These are phyloP conservation scores for Paramecium caudatum DNA, from an alignment of 73 alveolate genomes.

Conservation along the genomic window DNA sequence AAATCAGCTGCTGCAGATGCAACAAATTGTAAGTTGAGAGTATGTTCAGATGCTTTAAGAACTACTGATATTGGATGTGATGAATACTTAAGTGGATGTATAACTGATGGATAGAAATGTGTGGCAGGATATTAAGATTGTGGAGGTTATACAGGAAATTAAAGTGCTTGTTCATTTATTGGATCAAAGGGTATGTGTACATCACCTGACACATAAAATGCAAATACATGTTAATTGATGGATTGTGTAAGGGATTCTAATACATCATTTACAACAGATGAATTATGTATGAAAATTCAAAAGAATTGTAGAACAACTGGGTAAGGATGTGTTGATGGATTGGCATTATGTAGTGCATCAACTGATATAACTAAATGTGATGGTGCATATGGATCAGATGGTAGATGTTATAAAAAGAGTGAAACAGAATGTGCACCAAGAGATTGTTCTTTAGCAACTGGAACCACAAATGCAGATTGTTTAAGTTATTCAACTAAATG, in stretches of 20 bases:
- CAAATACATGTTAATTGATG: no score
- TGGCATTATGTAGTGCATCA: neutral
- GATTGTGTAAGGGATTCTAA: no score
- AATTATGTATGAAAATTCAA: neutral
- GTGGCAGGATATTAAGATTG: no score
- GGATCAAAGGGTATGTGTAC: no score
- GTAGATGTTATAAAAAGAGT: neutral
- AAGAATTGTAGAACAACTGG: slow-evolving; percentile 49
- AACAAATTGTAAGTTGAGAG: slow-evolving; percentile 12
- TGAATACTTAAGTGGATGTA: slow-evolving; percentile 12
- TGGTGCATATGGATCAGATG: slow-evolving; percentile 14
- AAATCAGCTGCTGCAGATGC: neutral
- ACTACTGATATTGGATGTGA: slow-evolving; percentile 52
- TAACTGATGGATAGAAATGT: slow-evolving; percentile 48
- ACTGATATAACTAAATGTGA: slow-evolving; percentile 14
- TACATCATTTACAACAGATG: slow-evolving; percentile 6
- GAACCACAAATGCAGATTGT: slow-evolving; percentile 11
- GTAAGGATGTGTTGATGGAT: slow-evolving; percentile 22
- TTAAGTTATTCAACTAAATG: neutral
- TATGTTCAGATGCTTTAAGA: slow-evolving; percentile 3
- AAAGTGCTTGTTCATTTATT: no score
- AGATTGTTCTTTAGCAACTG: neutral
- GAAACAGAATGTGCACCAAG: neutral
- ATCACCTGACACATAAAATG: no score
- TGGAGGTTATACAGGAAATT: no score